Evolutionary conservation across 2,329 filamentous ascomycete genomes (phyloP).

Genomic region (Esteya vermicola): DNA sequence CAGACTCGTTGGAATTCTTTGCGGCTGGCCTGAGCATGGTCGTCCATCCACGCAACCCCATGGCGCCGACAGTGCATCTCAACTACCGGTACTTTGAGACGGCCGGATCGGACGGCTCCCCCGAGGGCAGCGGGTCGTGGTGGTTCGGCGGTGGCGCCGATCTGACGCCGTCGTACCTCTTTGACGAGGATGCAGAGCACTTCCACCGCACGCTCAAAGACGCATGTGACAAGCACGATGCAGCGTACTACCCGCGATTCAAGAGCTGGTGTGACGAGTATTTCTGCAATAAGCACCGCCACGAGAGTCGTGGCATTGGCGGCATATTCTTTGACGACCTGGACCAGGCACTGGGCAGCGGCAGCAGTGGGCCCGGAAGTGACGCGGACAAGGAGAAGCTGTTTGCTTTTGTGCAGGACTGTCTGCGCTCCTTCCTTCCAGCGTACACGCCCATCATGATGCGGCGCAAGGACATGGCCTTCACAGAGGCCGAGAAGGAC

Average conservation of each 20-base stretch:
- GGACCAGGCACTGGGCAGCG: conserved; percentile 59
- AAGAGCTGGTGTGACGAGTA: conserved; percentile 99
- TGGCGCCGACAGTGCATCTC: conserved; percentile 93
- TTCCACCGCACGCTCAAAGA: conserved; percentile 92
- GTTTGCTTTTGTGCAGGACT: conserved; percentile 80
- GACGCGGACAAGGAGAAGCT: conserved; percentile 61
- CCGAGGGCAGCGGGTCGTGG: conserved; percentile 61
- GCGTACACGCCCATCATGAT: conserved; percentile 83
- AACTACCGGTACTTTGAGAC: conserved; percentile 99
- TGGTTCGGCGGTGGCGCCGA: conserved; percentile 97
- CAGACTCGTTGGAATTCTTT: conserved; percentile 86
- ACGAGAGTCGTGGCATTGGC: conserved; percentile 74
- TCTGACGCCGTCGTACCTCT: conserved; percentile 83
- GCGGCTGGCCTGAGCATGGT: conserved; percentile 88
- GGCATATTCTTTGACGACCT: conserved; percentile 99
- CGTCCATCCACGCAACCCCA: conserved; percentile 84
- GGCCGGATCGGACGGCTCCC: conserved; percentile 64
- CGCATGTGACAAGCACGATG: conserved; percentile 86
- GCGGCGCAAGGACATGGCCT: conserved; percentile 83
- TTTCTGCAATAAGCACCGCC: conserved; percentile 85
- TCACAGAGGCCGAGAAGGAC: conserved; percentile 70
- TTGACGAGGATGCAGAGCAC: conserved; percentile 92
- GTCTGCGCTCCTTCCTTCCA: conserved; percentile 74
- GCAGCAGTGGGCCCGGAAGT: not conserved
- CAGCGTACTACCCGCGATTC: conserved; percentile 82